Conservation (phyloP, 139 green algal species). For the Chlorella sp. region DNA sequence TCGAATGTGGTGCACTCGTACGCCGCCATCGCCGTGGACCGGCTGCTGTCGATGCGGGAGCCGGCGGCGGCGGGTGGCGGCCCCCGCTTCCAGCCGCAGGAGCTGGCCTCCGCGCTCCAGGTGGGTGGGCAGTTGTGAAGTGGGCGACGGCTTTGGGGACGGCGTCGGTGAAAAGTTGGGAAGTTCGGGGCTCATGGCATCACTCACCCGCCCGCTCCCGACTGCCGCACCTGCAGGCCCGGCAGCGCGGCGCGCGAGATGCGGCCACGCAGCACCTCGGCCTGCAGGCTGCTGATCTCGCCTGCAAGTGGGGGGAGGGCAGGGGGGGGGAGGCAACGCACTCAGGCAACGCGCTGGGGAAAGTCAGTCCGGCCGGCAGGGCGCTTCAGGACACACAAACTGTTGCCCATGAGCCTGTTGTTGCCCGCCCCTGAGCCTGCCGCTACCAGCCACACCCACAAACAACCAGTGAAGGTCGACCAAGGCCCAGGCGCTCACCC, state of each 20-base stretch:
- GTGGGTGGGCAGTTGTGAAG: slow-evolving; percentile 12
- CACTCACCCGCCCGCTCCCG: too few species aligned
- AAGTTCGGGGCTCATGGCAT: too few species aligned
- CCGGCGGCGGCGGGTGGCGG: neutral
- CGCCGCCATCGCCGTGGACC: slow-evolving; percentile 90
- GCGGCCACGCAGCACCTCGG: slow-evolving; percentile 13
- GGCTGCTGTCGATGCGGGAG: slow-evolving; percentile 69
- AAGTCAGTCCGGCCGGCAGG: too few species aligned
- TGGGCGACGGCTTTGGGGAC: too few species aligned
- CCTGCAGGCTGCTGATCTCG: slow-evolving; percentile 56
- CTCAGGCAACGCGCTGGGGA: neutral
- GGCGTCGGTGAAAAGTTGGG: too few species aligned
- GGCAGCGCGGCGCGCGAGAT: neutral
- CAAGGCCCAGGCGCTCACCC: neutral
- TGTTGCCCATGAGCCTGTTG: neutral
- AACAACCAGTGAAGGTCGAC: too few species aligned
- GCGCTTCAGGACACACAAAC: too few species aligned
- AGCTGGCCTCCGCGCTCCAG: slow-evolving; percentile 74
- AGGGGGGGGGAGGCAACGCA: neutral
- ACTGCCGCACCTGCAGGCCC: neutral
- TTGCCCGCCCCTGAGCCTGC: neutral
- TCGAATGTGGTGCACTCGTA: slow-evolving; percentile 97
- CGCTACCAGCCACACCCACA: neutral
- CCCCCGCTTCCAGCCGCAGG: slow-evolving; percentile 62
- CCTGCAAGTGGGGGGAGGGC: slow-evolving; percentile 28